These are phyloP conservation scores for Arabidopsis suecica DNA, from an alignment of 345 rosid genomes.

Conservation along the genomic window DNA sequence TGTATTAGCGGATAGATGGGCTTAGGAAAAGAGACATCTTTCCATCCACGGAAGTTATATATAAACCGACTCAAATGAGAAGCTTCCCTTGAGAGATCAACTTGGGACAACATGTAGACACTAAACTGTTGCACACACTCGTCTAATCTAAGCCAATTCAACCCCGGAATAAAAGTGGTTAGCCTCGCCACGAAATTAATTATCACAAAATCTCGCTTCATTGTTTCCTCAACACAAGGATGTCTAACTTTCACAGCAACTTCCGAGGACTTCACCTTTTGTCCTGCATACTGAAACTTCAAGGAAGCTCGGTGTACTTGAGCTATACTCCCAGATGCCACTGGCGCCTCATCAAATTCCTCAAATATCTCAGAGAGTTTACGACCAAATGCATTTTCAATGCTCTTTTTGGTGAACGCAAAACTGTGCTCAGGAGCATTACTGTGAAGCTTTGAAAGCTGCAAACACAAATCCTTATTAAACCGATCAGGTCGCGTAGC, in stretches of 20 bases:
- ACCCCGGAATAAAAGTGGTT: conserved; percentile 70
- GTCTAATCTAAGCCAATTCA: conserved; percentile 94
- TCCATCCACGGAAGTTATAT: conserved; percentile 90
- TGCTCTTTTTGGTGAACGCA: conserved; percentile 73
- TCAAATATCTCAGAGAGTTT: conserved; percentile 86
- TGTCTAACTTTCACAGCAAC: conserved; percentile 99
- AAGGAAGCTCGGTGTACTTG: conserved; percentile 93
- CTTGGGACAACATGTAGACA: conserved; percentile 97
- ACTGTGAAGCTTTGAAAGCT: conserved; percentile 90
- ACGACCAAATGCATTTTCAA: conserved; percentile 93
- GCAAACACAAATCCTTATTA: conserved; percentile 80
- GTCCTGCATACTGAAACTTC: conserved; percentile 80
- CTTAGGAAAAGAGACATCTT: conserved; percentile 95
- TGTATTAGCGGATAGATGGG: conserved; percentile 96
- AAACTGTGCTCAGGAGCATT: conserved; percentile 94
- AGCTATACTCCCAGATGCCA: conserved; percentile 99
- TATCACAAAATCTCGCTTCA: conserved; percentile 83
- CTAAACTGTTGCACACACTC: conserved; percentile 97
- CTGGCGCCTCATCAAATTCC: conserved; percentile 83
- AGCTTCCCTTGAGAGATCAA: conserved; percentile 99
- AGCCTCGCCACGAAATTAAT: conserved; percentile 75
- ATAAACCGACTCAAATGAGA: conserved; percentile 92
- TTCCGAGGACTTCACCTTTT: conserved; percentile 63
- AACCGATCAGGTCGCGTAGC: conserved; percentile 97
- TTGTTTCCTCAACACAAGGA: conserved; percentile 94